Conservation (phyloP, 805 yeast genomes). For the Candida lessepsii region DNA sequence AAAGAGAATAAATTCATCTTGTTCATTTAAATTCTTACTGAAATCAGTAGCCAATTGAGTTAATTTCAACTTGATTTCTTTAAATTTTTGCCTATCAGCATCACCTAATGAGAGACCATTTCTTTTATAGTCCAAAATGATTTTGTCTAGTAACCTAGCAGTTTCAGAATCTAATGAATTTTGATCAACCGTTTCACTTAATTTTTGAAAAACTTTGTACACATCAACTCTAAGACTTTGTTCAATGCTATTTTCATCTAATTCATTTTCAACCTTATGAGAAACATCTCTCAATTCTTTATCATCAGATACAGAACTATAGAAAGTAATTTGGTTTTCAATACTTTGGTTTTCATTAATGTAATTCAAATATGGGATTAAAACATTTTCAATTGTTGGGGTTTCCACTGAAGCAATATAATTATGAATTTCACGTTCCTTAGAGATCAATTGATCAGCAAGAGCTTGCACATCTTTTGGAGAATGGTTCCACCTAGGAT, state of each 20-base stretch:
- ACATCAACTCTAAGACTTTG: constrained; percentile 55
- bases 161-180: constrained; percentile 50
- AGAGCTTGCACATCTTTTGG: constrained; percentile 45
- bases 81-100: constrained; percentile 55
- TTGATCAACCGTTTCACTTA: constrained; percentile 38
- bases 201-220: constrained; percentile 54
- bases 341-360: constrained; percentile 49
- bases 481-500: constrained; percentile 60
- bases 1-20: constrained; percentile 58
- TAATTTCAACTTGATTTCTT: constrained; percentile 56
- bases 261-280: constrained; percentile 55
- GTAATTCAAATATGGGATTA: constrained; percentile 50
- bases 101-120: constrained; percentile 65
- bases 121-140: constrained; percentile 56
- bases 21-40: constrained; percentile 68
- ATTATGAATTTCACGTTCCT: constrained; percentile 50
- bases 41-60: constrained; percentile 57
- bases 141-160: constrained; percentile 55
- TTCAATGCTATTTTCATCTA: constrained; percentile 61
- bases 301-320: constrained; percentile 67
- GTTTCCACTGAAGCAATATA: constrained; percentile 44
- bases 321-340: constrained; percentile 58
- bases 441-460: constrained; percentile 45
- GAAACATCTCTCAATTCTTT: constrained; percentile 73
- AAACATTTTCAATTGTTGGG: constrained; percentile 57